Conservation (phyloP, 208 protist species). For the Acanthamoeba healyi region DNA sequence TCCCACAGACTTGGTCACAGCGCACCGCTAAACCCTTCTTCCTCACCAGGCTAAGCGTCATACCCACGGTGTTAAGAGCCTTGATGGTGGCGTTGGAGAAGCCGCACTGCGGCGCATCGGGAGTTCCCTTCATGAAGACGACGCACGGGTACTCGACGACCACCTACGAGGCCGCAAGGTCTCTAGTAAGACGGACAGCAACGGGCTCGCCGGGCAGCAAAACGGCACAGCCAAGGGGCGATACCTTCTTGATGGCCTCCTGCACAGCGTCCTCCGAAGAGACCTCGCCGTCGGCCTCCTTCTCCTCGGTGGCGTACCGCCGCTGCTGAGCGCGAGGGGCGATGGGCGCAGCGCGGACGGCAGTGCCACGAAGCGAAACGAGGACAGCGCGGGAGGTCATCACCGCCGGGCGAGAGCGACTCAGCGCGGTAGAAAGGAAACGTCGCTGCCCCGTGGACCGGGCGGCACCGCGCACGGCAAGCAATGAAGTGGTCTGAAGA, state of each 20-base stretch:
- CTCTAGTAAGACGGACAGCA: too few relatives aligned
- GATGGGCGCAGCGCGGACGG: neutral
- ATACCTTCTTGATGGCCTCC: conserved; percentile 90
- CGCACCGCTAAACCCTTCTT: too few relatives aligned
- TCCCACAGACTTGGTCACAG: neutral
- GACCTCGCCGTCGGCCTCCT: neutral
- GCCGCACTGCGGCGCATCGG: conserved; percentile 96
- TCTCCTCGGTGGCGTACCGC: conserved; percentile 28
- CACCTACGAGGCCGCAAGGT: conserved; percentile 85
- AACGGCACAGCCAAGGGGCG: too few relatives aligned
- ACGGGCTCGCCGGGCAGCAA: neutral
- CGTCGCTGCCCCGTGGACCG: neutral
- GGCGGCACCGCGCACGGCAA: neutral
- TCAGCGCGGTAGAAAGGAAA: neutral
- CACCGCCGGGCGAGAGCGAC: neutral
- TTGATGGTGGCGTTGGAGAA: conserved; percentile 96
- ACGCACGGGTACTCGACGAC: conserved; percentile 94
- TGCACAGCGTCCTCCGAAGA: conserved; percentile 5
- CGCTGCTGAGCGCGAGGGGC: conserved; percentile 10
- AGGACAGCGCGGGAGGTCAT: neutral
- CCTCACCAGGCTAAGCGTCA: conserved; percentile 29
- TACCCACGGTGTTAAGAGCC: conserved; percentile 94
- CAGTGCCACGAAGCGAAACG: neutral
- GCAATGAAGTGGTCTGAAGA: neutral
- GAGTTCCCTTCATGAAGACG: conserved; percentile 97